Evolutionary conservation across 192 early-diverging fungal genomes (phyloP), one percentile per base, ranked within the genome.

Genomic region (Globomyces pollinis-pini): DNA sequence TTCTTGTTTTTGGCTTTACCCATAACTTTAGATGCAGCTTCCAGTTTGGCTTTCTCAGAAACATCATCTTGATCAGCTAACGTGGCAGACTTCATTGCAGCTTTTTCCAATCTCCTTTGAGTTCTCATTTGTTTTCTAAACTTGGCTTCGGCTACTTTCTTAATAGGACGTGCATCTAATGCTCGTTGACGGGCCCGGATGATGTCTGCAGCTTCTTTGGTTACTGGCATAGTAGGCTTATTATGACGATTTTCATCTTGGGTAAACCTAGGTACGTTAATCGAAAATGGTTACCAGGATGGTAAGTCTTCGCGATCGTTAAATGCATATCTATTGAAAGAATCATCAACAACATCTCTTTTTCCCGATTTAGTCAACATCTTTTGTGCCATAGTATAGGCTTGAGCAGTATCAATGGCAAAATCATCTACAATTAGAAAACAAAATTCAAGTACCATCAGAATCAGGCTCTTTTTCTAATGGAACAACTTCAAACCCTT

Each of bases 71-170:
- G 87, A 21, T 92, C 86, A 50, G 84, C 84, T 45, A 96, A 80
- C 23, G 77, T 81, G 44, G 83, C 84, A 12, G 96, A 90, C 78
- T 96, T 95, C 75, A 89, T 88, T 65, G 88, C 82, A 53, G 90
- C 73, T 64, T 89, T 90, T 45, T 82, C 83, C 18, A 96, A 53
- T 34, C 85, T 83, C 62, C 87, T 83, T 21, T 81, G 68, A 1
- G 81, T 80, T 55, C 87, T 78, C 67, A 89, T 74, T 85, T 95
- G 90, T 80, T 99, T 96, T 49, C 96, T 79, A 38, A 90, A 92
- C 73, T 93, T 97, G 41, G 96, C 96, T 76, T 99, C 96, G 8
- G 92, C 93, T 32, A 99, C 87, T 82, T 97, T 99, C 72, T 99
- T 99, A 72, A 99, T 99, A 18, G 96, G 94, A 21, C 94, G 88